Base-by-base conservation (phyloP, 1,284 basidiomycete genomes). In the Naganishia albida region DNA sequence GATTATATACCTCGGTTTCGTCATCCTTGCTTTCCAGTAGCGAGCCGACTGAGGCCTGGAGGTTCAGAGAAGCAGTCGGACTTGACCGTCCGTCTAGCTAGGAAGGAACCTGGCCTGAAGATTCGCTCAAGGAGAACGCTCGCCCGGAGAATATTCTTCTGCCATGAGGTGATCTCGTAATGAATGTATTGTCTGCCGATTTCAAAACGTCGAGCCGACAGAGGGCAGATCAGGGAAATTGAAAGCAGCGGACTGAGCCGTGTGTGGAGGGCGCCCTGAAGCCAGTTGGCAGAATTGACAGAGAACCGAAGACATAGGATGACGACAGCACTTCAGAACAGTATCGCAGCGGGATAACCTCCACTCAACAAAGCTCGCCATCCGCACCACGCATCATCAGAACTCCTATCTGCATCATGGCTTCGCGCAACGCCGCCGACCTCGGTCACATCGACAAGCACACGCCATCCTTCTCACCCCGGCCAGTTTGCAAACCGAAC, bases 121-220 rank as follows among this genome's bases (percentile, higher is more conserved):
- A 34, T 10, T 34, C 34, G 34, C 34, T 34, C 34, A 10, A 4
- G 10, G 34, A n/a, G 34, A 34, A 6, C 34, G 10, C 10, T 34
- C 34, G 4, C 34, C 6, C 34, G 10, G 34, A 34, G 6, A 34
- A 34, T 10, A n/a, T 34, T 34, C 6, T 34, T 34, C 34, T 34
- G 34, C 34, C 34, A 34, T 34, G 34, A 34, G 34, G 34, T 34
- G 34, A 34, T 34, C 34, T 34, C 34, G 34, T 34, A 34, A 34
- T 34, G 34, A 34, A 34, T 34, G 6, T 6, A 10, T 34, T 4
- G 34, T 6, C 4, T 34, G 34, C 7, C 40, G 15, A 56, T 26
- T 56, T 23, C 34, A 44, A 56, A 56, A 25, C 34, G 25, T 56
- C 54, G 60, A 38, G 49, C 50, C 40, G 39, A 34, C 49, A 15